A percentile compares a stretch with the other conserved stretches of the same genome.
These are phyloP conservation scores for Aspergillus fumigatiaffinis DNA, from an alignment of 2,329 filamentous ascomycete species.

Conservation along the genomic window DNA sequence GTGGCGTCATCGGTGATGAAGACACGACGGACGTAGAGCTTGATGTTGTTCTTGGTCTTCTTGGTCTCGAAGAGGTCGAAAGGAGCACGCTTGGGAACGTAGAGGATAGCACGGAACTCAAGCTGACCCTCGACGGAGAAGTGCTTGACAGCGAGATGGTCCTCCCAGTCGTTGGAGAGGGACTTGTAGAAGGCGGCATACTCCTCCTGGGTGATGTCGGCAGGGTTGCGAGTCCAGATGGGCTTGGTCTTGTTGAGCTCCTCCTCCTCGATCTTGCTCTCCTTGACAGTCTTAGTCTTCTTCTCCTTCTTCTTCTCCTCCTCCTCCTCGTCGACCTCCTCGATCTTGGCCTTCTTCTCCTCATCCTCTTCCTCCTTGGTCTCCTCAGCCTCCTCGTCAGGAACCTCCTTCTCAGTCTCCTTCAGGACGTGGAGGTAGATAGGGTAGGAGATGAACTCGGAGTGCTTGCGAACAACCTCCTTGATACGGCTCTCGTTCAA, in stretches of 20 bases:
- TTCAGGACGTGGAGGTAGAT: conserved; percentile 99
- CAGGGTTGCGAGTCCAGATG: conserved; percentile 98
- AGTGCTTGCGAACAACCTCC: conserved; percentile 99
- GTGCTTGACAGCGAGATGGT: conserved; percentile 99
- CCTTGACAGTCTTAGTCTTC: conserved; percentile 99
- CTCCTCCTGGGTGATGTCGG: conserved; percentile 93
- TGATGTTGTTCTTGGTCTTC: conserved; percentile 99
- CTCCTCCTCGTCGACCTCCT: conserved; percentile 84
- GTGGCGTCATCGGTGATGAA: conserved; percentile 99
- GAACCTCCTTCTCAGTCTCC: conserved; percentile 98
- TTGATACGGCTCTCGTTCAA: conserved; percentile 98
- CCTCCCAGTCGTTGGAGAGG: conserved; percentile 99
- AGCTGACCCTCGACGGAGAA: conserved; percentile 99
- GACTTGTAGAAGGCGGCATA: conserved; percentile 99
- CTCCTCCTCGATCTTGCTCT: conserved; percentile 97
- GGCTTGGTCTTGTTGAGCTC: conserved; percentile 99
- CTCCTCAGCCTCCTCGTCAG: conserved; percentile 86
- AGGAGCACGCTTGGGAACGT: conserved; percentile 98
- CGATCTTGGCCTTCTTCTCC: conserved; percentile 93
- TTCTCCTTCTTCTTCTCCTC: conserved; percentile 84
- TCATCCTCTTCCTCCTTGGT: conserved; percentile 69
- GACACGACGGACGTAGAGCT: conserved; percentile 99
- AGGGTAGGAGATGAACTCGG: conserved; percentile 99
- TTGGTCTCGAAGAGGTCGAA: conserved; percentile 99
- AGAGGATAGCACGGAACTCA: conserved; percentile 99